Evolutionary conservation across 2,329 filamentous ascomycete species (phyloP).

Genomic region (Berkeleyomyces basicola): DNA sequence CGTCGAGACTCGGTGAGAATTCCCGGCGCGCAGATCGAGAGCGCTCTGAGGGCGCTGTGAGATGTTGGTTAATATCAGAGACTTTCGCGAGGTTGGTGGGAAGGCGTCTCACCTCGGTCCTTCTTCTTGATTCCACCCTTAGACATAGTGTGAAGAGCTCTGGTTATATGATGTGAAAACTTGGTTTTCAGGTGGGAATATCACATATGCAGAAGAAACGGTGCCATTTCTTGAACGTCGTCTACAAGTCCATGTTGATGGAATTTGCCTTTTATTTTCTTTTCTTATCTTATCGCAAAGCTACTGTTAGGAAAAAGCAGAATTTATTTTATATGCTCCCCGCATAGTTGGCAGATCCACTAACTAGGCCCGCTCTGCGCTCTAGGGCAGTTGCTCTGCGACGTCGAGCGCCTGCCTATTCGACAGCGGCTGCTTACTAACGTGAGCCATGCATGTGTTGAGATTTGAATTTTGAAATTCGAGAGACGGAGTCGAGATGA

Average conservation of each 20-base stretch:
- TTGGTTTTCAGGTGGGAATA: neutral
- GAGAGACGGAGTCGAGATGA: neutral
- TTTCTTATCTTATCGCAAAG: slow-evolving; percentile 10
- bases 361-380: too few species aligned
- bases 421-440: neutral
- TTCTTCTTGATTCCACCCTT: slow-evolving; percentile 14
- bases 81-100: neutral
- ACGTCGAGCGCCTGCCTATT: neutral
- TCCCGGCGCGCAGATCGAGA: slow-evolving; percentile 12
- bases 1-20: slow-evolving; percentile 10
- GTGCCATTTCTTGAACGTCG: too few species aligned
- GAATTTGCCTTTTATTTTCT: slow-evolving; percentile 6
- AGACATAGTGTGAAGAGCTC: slow-evolving; percentile 4
- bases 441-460: neutral
- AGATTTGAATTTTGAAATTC: neutral
- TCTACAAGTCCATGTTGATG: neutral
- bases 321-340: neutral
- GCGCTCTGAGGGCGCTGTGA: slow-evolving; percentile 9
- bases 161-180: neutral
- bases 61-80: neutral
- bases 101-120: slow-evolving; percentile 4
- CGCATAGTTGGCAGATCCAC: neutral
- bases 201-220: neutral
- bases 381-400: neutral
- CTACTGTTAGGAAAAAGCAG: neutral